Conservation (phyloP, 2,329 filamentous ascomycete species). For the Aspergillus oerlinghausenensis region DNA sequence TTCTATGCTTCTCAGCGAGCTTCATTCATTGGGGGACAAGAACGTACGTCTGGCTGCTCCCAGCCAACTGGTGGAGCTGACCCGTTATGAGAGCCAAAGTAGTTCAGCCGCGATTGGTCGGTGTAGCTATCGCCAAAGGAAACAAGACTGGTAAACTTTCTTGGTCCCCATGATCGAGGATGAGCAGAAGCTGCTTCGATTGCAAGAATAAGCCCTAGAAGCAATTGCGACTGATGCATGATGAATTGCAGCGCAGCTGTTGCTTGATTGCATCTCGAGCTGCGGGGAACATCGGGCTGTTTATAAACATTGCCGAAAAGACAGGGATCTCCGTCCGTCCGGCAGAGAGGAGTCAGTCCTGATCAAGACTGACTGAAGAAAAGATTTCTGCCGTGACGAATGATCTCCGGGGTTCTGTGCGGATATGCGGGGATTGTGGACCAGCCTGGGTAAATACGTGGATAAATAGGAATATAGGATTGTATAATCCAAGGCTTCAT, state of each 20-base stretch:
- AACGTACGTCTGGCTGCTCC: constrained; percentile 42
- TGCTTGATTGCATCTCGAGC: not conserved
- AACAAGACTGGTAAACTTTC: constrained; percentile 58
- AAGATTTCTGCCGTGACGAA: too few relatives aligned
- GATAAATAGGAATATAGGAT: too few relatives aligned
- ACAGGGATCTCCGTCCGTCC: too few relatives aligned
- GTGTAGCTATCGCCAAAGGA: constrained; percentile 74
- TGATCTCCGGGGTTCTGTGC: too few relatives aligned
- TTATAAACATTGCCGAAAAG: not conserved
- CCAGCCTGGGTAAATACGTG: too few relatives aligned
- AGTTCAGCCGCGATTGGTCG: constrained; percentile 63
- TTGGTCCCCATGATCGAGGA: constrained; percentile 24
- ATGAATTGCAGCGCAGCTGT: not conserved
- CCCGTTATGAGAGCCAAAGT: constrained; percentile 57
- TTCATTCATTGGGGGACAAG: not conserved
- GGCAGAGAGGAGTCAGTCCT: too few relatives aligned
- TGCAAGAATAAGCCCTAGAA: not conserved
- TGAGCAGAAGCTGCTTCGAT: not conserved
- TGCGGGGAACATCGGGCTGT: not conserved
- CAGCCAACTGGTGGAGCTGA: constrained; percentile 60
- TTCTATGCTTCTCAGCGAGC: constrained; percentile 20
- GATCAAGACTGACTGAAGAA: too few relatives aligned
- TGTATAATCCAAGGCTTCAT: too few relatives aligned
- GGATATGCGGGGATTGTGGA: too few relatives aligned
- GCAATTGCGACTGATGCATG: not conserved